Percentiles rank a stretch among this genome's conserved stretches.
Conservation (phyloP, 441 rosid species). For the Bruguiera hainesii region DNA sequence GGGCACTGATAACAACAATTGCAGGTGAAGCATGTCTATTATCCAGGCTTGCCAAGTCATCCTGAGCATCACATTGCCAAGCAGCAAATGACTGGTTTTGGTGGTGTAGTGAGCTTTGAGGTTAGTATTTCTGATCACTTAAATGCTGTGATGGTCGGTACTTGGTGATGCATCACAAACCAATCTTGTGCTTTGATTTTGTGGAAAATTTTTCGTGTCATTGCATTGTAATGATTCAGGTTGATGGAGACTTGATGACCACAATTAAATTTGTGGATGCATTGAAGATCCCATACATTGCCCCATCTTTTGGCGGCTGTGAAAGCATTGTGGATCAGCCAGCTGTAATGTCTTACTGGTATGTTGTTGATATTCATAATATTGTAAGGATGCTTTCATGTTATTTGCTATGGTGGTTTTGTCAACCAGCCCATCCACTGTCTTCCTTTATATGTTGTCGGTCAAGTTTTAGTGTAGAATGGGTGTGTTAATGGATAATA, state of each 20-base stretch:
- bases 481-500: no score
- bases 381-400: no score
- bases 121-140: slow-evolving; percentile 26
- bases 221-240: slow-evolving; percentile 29
- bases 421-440: no score
- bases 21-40: slow-evolving; percentile 84
- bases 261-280: slow-evolving; percentile 80
- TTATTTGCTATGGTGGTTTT: no score
- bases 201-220: slow-evolving; percentile 9
- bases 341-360: slow-evolving; percentile 97
- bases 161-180: background rate
- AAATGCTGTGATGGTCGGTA: background rate
- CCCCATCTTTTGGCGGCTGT: slow-evolving; percentile 96
- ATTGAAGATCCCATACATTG: slow-evolving; percentile 89
- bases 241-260: slow-evolving; percentile 67
- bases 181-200: background rate
- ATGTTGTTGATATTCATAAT: slow-evolving; percentile 8
- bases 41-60: slow-evolving; percentile 91
- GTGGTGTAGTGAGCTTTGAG: slow-evolving; percentile 99
- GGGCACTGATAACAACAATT: slow-evolving; percentile 1
- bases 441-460: no score
- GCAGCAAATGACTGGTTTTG: slow-evolving; percentile 94
- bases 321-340: slow-evolving; percentile 99
- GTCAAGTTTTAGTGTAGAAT: no score
- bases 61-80: slow-evolving; percentile 89